phyloP scores from a whole-genome alignment of 495 filamentous ascomycete genomes.

The Penicillium atrosanguineum region DNA sequence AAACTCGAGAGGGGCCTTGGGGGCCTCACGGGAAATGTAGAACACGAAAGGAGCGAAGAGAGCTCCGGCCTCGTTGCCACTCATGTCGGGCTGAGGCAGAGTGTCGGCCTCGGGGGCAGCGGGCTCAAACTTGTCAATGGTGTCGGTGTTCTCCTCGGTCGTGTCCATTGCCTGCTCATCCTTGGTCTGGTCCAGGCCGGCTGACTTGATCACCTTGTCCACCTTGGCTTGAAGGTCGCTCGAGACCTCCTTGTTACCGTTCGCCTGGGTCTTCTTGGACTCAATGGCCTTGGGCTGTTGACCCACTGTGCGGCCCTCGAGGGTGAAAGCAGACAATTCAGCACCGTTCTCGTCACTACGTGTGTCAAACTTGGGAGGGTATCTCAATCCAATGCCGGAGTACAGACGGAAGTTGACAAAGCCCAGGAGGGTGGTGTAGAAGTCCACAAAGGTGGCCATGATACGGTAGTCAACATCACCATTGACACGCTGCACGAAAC shows the following conservation, averaged over 20 bases:
- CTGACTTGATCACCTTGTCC: slow-evolving; percentile 50
- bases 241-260: slow-evolving; percentile 47
- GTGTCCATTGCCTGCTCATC: slow-evolving; percentile 41
- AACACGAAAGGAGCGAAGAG: slow-evolving; percentile 87
- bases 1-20: slow-evolving; percentile 87
- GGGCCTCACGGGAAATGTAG: slow-evolving; percentile 91
- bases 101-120: slow-evolving; percentile 76
- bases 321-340: slow-evolving; percentile 85
- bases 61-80: slow-evolving; percentile 49
- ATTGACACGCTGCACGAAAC: slow-evolving; percentile 89
- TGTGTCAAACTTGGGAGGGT: slow-evolving; percentile 90
- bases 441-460: slow-evolving; percentile 98
- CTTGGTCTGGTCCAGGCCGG: slow-evolving; percentile 38
- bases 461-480: slow-evolving; percentile 96
- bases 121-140: slow-evolving; percentile 86
- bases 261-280: slow-evolving; percentile 44
- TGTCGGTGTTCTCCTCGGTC: slow-evolving; percentile 55
- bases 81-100: slow-evolving; percentile 75
- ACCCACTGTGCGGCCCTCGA: slow-evolving; percentile 69
- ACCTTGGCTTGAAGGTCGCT: slow-evolving; percentile 53
- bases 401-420: slow-evolving; percentile 96
- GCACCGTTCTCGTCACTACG: slow-evolving; percentile 83
- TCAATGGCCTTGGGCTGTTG: slow-evolving; percentile 53
- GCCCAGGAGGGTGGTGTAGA: slow-evolving; percentile 92
- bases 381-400: slow-evolving; percentile 83